Evolutionary conservation across 2,329 filamentous ascomycete species (phyloP).

Genomic region (Xylariaceae sp.): DNA sequence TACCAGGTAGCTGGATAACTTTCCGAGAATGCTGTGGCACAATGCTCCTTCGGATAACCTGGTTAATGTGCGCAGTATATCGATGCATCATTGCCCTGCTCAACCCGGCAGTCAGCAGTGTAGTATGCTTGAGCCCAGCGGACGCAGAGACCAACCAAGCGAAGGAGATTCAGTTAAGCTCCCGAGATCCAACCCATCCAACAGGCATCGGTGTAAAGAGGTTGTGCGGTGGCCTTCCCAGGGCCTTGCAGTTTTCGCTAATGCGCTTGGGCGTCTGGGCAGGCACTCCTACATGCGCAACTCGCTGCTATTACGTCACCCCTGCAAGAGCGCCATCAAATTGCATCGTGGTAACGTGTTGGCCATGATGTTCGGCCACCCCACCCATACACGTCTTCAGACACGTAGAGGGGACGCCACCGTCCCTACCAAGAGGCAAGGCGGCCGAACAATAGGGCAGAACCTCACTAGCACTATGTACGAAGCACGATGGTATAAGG

Average conservation of each 20-base stretch:
- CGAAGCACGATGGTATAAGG: neutral
- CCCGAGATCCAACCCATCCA: slow-evolving; percentile 18
- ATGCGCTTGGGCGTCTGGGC: slow-evolving; percentile 12
- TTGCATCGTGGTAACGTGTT: neutral
- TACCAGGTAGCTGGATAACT: slow-evolving; percentile 25
- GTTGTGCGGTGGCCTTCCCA: neutral
- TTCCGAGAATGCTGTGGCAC: slow-evolving; percentile 30
- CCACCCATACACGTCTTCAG: neutral
- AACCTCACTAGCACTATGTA: neutral
- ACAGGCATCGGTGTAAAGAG: neutral
- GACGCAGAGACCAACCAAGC: slow-evolving; percentile 3
- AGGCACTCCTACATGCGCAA: slow-evolving; percentile 4
- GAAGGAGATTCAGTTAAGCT: slow-evolving; percentile 14
- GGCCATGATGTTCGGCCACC: neutral
- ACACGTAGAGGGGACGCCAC: neutral
- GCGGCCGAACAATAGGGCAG: neutral
- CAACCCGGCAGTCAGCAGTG: slow-evolving; percentile 12
- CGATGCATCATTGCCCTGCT: slow-evolving; percentile 19
- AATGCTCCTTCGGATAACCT: slow-evolving; percentile 21
- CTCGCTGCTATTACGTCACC: slow-evolving; percentile 23
- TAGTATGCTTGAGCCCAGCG: neutral
- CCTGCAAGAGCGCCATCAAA: slow-evolving; percentile 13
- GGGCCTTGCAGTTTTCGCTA: slow-evolving; percentile 10
- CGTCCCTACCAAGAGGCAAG: neutral
- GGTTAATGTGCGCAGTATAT: neutral